phyloP scores from a whole-genome alignment of 768 basidiomycete genomes.

The Boletus huronensis region DNA sequence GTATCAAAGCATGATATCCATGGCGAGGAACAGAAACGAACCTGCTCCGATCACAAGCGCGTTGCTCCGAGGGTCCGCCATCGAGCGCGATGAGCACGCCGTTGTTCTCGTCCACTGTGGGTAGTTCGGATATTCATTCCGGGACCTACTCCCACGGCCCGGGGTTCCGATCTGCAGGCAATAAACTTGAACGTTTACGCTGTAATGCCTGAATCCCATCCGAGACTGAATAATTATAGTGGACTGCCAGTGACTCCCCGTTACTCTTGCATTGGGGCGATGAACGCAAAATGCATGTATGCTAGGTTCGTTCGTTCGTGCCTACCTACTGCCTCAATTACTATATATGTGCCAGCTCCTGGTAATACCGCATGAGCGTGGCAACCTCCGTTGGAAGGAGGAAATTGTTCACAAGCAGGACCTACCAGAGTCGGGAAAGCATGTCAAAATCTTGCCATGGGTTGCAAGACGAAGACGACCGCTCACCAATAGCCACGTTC shows the following conservation, averaged over 20 bases:
- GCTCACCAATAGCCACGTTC: constrained; percentile 59
- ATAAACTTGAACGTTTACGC: too few relatives aligned
- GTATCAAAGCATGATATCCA: neutral
- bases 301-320: neutral
- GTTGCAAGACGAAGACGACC: neutral
- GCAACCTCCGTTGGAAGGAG: constrained; percentile 49
- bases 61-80: neutral
- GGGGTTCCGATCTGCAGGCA: too few relatives aligned
- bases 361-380: constrained; percentile 51
- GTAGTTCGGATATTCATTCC: too few relatives aligned
- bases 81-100: neutral
- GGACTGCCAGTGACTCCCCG: too few relatives aligned
- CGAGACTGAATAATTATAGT: too few relatives aligned
- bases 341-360: constrained; percentile 45
- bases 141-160: too few relatives aligned
- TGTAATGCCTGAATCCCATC: too few relatives aligned
- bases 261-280: neutral
- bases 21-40: neutral
- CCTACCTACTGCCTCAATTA: constrained; percentile 31
- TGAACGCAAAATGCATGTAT: neutral
- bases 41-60: constrained; percentile 8
- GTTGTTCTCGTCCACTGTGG: neutral
- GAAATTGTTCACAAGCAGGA: constrained; percentile 53
- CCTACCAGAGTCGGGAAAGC: constrained; percentile 32
- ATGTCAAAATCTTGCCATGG: neutral